Percentiles rank a stretch among this genome's conserved stretches.
Evolutionary conservation across 768 basidiomycete genomes (phyloP).

Genomic region (Cystobasidium ongulense): DNA sequence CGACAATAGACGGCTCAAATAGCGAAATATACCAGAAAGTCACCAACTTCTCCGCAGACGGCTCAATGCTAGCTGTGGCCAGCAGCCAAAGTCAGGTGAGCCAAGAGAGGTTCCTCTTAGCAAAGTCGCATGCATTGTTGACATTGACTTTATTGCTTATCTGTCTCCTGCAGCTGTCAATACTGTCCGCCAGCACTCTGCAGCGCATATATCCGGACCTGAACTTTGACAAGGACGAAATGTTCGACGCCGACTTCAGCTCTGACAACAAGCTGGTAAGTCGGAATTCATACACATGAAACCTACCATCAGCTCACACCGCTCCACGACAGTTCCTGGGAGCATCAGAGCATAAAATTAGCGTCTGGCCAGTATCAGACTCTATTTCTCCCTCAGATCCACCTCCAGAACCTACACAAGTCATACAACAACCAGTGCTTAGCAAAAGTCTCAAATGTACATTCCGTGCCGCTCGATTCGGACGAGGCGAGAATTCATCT

Average conservation of each 20-base stretch:
- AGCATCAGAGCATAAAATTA: conserved; percentile 34
- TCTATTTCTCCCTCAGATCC: not conserved
- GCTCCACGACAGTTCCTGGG: conserved; percentile 32
- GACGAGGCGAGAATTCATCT: conserved; percentile 54
- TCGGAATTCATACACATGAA: conserved; percentile 14
- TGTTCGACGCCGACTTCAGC: conserved; percentile 79
- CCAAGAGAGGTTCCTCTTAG: conserved; percentile 50
- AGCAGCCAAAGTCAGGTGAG: conserved; percentile 21
- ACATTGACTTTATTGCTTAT: conserved; percentile 6
- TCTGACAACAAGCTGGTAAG: conserved; percentile 52
- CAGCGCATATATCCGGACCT: conserved; percentile 50
- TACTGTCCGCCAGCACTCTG: conserved; percentile 61
- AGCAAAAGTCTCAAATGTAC: conserved; percentile 36
- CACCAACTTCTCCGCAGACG: conserved; percentile 67
- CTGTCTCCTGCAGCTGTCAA: conserved; percentile 53
- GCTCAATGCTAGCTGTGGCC: conserved; percentile 37
- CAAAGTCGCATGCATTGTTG: conserved; percentile 14
- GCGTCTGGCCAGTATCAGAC: conserved; percentile 32
- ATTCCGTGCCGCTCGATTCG: conserved; percentile 45
- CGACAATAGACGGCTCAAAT: conserved; percentile 58
- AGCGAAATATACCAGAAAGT: conserved; percentile 84
- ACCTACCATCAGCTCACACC: not conserved
- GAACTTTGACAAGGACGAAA: conserved; percentile 59
- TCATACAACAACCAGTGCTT: conserved; percentile 38
- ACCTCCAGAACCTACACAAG: conserved; percentile 33